Evolutionary conservation across 2,329 filamentous ascomycete species (phyloP).

Genomic region (Venturia carpophila): DNA sequence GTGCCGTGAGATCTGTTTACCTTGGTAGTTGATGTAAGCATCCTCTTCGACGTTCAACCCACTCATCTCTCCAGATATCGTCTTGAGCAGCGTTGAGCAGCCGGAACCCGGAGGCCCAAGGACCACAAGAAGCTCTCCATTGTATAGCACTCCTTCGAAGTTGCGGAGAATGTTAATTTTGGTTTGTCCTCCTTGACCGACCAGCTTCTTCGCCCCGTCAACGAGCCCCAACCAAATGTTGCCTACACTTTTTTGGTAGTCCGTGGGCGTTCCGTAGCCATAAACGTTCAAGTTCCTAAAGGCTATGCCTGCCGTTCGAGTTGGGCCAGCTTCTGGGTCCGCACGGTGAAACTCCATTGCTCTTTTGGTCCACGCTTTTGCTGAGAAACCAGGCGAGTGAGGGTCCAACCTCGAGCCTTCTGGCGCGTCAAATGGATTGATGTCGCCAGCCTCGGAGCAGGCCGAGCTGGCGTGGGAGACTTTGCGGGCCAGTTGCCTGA

Average conservation of each 20-base stretch:
- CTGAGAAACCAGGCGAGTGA: conserved; percentile 39
- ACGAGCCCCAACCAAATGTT: conserved; percentile 39
- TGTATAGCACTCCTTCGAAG: conserved; percentile 60
- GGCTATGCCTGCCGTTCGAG: conserved; percentile 39
- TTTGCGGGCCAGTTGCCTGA: conserved; percentile 36
- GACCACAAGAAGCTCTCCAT: conserved; percentile 69
- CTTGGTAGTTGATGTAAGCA: conserved; percentile 77
- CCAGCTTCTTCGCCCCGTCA: conserved; percentile 31
- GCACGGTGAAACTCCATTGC: conserved; percentile 40
- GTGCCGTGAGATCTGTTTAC: conserved; percentile 30
- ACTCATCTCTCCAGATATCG: conserved; percentile 73
- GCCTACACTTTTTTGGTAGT: conserved; percentile 45
- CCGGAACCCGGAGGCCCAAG: conserved; percentile 61
- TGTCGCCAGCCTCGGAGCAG: conserved; percentile 28
- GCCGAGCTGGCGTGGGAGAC: conserved; percentile 34
- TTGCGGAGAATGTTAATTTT: conserved; percentile 58
- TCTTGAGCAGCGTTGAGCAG: conserved; percentile 80
- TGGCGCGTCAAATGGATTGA: conserved; percentile 34
- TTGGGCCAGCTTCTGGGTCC: conserved; percentile 35
- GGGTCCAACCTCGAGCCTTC: conserved; percentile 40
- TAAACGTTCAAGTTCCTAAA: conserved; percentile 42
- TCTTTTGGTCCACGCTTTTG: conserved; percentile 42
- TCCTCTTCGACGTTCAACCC: conserved; percentile 64
- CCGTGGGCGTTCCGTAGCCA: conserved; percentile 41
- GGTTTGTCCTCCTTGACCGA: conserved; percentile 26